A percentile compares a stretch with the other conserved stretches of the same genome.
Conservation (phyloP, 306 rosid species). For the Cucurbita ficifolia region DNA sequence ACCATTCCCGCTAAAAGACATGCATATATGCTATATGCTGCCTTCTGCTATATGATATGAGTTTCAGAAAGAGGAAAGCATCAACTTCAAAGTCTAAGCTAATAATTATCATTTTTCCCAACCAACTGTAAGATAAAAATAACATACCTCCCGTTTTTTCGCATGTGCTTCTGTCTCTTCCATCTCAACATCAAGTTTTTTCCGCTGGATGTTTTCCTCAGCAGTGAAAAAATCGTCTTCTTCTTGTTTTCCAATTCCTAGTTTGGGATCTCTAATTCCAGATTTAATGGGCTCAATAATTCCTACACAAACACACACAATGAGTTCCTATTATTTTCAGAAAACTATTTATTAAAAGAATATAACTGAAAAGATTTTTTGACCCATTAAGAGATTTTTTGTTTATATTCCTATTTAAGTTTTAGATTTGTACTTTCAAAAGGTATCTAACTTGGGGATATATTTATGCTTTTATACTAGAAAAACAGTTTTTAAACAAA, state of each 20-base stretch:
- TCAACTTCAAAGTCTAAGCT: conserved; percentile 53
- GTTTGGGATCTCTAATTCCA: conserved; percentile 84
- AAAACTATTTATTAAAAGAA: background rate
- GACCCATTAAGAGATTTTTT: background rate
- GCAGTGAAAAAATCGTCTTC: conserved; percentile 94
- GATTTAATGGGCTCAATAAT: conserved; percentile 82
- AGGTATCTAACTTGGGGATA: background rate
- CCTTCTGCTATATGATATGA: conserved; percentile 79
- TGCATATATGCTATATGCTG: conserved; percentile 85
- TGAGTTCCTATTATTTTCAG: background rate
- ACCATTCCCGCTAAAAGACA: conserved; percentile 85
- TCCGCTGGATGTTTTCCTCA: conserved; percentile 82
- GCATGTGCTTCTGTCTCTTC: conserved; percentile 77
- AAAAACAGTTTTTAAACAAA: background rate
- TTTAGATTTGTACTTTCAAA: background rate
- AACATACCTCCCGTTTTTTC: conserved; percentile 86
- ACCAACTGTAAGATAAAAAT: conserved; percentile 16
- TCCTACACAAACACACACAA: conserved; percentile 26
- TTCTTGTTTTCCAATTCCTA: conserved; percentile 90
- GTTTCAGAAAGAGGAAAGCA: conserved; percentile 75
- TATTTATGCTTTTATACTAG: background rate
- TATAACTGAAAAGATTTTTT: background rate
- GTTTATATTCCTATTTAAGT: background rate
- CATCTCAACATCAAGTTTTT: conserved; percentile 73
- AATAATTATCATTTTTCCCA: conserved; percentile 18